Conservation (phyloP, 192 early-diverging fungal species). For the Backusella mclennaniae region DNA sequence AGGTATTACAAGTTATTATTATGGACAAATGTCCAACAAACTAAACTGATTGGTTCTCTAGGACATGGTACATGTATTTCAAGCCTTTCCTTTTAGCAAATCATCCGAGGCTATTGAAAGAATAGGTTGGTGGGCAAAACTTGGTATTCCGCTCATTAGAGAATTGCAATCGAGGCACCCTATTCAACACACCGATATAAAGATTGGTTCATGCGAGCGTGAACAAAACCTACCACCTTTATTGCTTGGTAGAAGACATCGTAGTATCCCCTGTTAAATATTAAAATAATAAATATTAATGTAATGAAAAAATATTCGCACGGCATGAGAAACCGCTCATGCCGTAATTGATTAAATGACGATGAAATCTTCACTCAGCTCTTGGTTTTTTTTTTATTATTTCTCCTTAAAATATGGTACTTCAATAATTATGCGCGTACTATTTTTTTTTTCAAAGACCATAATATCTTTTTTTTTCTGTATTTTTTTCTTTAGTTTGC, state of each 20-base stretch:
- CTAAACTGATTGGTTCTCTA: conserved; percentile 1
- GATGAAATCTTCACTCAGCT: neutral
- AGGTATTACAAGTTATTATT: conserved; percentile 17
- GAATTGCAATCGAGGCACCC: neutral
- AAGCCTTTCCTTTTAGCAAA: conserved; percentile 29
- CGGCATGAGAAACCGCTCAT: neutral
- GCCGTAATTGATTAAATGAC: neutral
- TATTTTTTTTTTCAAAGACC: too few relatives aligned
- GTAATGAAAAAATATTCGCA: neutral
- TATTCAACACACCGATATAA: neutral
- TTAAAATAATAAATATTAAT: neutral
- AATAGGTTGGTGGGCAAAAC: conserved; percentile 29
- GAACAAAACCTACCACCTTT: conserved; percentile 3
- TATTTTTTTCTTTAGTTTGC: neutral
- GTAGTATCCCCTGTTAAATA: conserved; percentile 15
- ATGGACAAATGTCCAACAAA: neutral
- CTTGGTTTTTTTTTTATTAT: neutral
- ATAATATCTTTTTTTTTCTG: neutral
- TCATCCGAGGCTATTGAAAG: conserved; percentile 21
- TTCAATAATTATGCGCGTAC: neutral
- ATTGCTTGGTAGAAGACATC: conserved; percentile 9
- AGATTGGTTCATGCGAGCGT: neutral
- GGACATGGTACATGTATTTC: conserved; percentile 38
- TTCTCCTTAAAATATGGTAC: neutral
- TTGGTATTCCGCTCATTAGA: conserved; percentile 12